These are phyloP conservation scores for Polysphondylium violaceum DNA, from an alignment of 78 protist genomes.

Conservation along the genomic window DNA sequence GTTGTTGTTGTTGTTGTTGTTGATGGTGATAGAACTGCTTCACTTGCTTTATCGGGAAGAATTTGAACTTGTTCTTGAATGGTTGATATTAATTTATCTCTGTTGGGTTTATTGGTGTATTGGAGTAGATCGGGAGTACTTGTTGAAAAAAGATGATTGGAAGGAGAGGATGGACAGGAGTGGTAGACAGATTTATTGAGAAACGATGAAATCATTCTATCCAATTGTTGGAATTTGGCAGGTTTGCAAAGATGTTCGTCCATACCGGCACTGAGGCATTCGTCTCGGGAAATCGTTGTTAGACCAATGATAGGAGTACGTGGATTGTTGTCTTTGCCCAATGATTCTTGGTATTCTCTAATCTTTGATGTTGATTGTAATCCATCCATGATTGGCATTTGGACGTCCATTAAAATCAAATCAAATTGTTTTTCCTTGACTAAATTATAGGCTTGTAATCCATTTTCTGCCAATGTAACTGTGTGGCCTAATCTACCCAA, in stretches of 20 bases:
- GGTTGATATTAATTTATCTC: background rate
- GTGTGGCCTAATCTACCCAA: slow-evolving; percentile 33
- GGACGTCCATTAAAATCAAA: slow-evolving; percentile 62
- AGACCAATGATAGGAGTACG: slow-evolving; percentile 54
- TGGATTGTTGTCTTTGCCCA: background rate
- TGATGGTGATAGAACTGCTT: background rate
- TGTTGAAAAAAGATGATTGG: background rate
- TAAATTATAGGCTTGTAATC: slow-evolving; percentile 21
- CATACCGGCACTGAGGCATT: slow-evolving; percentile 56
- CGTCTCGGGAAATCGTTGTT: slow-evolving; percentile 16
- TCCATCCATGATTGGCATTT: slow-evolving; percentile 63
- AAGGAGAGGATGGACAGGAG: background rate
- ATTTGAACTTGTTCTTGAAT: background rate
- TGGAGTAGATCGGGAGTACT: background rate
- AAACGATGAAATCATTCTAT: slow-evolving; percentile 11
- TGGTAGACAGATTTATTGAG: background rate
- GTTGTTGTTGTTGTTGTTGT: background rate
- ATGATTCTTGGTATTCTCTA: slow-evolving; percentile 32
- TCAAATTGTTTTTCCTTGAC: slow-evolving; percentile 8
- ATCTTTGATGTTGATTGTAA: slow-evolving; percentile 39
- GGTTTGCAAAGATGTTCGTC: slow-evolving; percentile 67
- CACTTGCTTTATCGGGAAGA: background rate
- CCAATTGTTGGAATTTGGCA: slow-evolving; percentile 27
- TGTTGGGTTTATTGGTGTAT: background rate
- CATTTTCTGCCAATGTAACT: slow-evolving; percentile 56